These are phyloP conservation scores for Ceratorhiza oryzae-sativae DNA, from an alignment of 1,284 basidiomycete genomes.

Conservation along the genomic window DNA sequence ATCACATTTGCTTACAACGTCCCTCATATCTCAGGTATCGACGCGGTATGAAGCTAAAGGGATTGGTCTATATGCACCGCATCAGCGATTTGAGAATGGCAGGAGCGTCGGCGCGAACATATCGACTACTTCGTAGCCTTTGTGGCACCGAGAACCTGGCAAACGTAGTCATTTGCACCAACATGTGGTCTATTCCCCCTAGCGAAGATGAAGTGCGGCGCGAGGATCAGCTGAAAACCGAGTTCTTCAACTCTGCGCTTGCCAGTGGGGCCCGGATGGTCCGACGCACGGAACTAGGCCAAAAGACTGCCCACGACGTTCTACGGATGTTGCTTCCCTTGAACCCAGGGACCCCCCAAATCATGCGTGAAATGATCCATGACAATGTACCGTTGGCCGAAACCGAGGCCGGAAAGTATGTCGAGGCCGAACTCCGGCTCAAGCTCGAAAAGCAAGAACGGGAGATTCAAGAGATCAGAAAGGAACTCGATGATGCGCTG, in stretches of 20 bases:
- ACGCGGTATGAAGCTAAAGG: conserved; percentile 29
- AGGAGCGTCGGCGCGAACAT: conserved; percentile 30
- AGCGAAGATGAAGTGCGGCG: conserved; percentile 39
- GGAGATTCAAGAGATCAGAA: conserved; percentile 7
- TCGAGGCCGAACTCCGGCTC: conserved; percentile 21
- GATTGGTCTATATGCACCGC: conserved; percentile 41
- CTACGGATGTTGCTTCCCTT: conserved; percentile 5
- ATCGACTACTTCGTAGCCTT: conserved; percentile 34
- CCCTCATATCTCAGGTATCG: background rate
- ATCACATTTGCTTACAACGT: background rate
- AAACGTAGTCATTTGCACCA: conserved; percentile 47
- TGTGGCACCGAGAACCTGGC: conserved; percentile 39
- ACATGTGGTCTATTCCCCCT: conserved; percentile 45
- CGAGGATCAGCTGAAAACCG: conserved; percentile 43
- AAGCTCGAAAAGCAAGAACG: conserved; percentile 17
- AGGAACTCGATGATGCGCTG: background rate
- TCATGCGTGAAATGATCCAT: background rate
- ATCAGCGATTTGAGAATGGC: conserved; percentile 40
- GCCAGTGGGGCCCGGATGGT: conserved; percentile 23
- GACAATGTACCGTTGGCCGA: background rate
- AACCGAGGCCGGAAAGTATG: conserved; percentile 11
- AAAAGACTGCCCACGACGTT: conserved; percentile 13
- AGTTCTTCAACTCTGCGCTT: conserved; percentile 42
- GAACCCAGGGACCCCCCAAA: background rate
- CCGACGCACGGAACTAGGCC: conserved; percentile 1